Evolutionary conservation across 2,329 filamentous ascomycete species (phyloP).

Genomic region (Cladosporium halotolerans): DNA sequence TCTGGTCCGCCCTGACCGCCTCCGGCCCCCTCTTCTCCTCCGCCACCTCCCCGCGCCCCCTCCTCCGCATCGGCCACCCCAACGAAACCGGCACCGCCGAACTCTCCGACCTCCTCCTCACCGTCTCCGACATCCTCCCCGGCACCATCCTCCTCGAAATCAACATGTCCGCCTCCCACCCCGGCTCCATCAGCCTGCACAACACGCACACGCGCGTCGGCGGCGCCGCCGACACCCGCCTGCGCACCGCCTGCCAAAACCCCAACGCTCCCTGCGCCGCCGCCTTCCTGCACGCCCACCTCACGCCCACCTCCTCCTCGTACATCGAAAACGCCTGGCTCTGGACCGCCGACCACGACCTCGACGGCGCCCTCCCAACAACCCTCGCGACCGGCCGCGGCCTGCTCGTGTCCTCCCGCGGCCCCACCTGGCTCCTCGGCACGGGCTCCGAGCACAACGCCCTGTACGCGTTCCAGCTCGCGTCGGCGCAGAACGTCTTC

Average conservation of each 20-base stretch:
- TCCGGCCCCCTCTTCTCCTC: slow-evolving; percentile 52
- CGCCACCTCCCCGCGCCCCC: slow-evolving; percentile 53
- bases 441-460: slow-evolving; percentile 58
- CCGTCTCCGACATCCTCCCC: slow-evolving; percentile 42
- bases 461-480: slow-evolving; percentile 75
- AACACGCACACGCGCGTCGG: slow-evolving; percentile 33
- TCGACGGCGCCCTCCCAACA: slow-evolving; percentile 63
- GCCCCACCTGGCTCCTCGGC: slow-evolving; percentile 52
- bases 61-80: slow-evolving; percentile 60
- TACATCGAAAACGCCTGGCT: slow-evolving; percentile 91
- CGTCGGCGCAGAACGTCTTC: slow-evolving; percentile 69
- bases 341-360: slow-evolving; percentile 88
- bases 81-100: slow-evolving; percentile 62
- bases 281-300: slow-evolving; percentile 27
- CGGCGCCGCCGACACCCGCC: slow-evolving; percentile 28
- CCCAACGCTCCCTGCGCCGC: slow-evolving; percentile 25
- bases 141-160: slow-evolving; percentile 43
- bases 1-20: slow-evolving; percentile 51
- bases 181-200: slow-evolving; percentile 44
- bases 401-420: slow-evolving; percentile 69
- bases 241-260: slow-evolving; percentile 37
- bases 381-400: slow-evolving; percentile 89
- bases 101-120: slow-evolving; percentile 59
- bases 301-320: slow-evolving; percentile 49
- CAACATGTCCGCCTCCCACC: slow-evolving; percentile 42